A percentile compares a stretch with the other conserved stretches of the same genome.
phyloP scores from a whole-genome alignment of 495 filamentous ascomycete species.

The Xylona heveae region DNA sequence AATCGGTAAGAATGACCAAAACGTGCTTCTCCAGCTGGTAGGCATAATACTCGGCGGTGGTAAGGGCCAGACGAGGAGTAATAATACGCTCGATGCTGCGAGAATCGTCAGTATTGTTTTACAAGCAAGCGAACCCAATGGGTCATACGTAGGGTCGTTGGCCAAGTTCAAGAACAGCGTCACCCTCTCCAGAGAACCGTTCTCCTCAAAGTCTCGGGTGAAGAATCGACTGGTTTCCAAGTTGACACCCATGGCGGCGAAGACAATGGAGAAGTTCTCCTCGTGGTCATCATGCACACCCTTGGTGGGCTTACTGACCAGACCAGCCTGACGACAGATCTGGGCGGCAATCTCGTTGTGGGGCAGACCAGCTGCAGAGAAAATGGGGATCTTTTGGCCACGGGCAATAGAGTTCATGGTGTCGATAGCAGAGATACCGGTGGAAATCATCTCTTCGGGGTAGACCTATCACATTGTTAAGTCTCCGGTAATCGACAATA shows the following conservation, averaged over 20 bases:
- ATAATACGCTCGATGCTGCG: constrained; percentile 96
- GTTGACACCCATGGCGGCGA: constrained; percentile 99
- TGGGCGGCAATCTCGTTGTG: constrained; percentile 98
- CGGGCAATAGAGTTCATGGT: constrained; percentile 99
- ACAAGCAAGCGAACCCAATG: not conserved
- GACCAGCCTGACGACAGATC: constrained; percentile 86
- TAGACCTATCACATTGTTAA: constrained; percentile 42
- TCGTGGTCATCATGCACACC: constrained; percentile 91
- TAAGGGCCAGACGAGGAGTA: constrained; percentile 93
- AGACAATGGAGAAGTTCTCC: constrained; percentile 98
- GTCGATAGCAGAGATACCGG: constrained; percentile 97
- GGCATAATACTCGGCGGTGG: constrained; percentile 98
- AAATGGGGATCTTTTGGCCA: constrained; percentile 99
- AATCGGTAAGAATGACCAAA: constrained; percentile 91
- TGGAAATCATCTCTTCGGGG: constrained; percentile 99
- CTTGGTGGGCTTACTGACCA: constrained; percentile 82
- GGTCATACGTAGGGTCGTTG: constrained; percentile 83
- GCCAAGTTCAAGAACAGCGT: constrained; percentile 97
- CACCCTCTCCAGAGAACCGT: constrained; percentile 90
- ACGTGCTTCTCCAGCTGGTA: constrained; percentile 99
- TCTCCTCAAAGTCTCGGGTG: constrained; percentile 97
- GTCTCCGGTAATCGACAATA: constrained; percentile 4
- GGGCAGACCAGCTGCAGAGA: constrained; percentile 93
- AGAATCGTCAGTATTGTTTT: not conserved
- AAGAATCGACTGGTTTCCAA: constrained; percentile 98